phyloP scores from a whole-genome alignment of 1,284 basidiomycete species.

The Melampsora occidentalis region DNA sequence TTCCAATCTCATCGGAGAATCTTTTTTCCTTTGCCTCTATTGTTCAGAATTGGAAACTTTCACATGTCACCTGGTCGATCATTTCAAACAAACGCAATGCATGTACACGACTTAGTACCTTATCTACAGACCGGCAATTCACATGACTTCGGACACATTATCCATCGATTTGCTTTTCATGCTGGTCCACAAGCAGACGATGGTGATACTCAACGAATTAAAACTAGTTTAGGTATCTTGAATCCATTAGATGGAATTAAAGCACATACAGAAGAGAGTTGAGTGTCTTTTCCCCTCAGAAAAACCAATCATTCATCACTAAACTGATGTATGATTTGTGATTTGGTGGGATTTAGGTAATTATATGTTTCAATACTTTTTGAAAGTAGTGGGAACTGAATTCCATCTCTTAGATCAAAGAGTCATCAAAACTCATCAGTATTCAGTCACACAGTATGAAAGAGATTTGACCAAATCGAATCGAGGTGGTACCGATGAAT shows the following conservation, averaged over 20 bases:
- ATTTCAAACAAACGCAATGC: slow-evolving; percentile 79
- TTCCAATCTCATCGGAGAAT: not conserved
- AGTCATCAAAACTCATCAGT: slow-evolving; percentile 71
- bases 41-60: slow-evolving; percentile 53
- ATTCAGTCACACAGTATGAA: slow-evolving; percentile 93
- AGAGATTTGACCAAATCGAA: slow-evolving; percentile 65
- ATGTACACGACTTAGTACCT: slow-evolving; percentile 89
- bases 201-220: slow-evolving; percentile 61
- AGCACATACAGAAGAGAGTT: slow-evolving; percentile 62
- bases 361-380: slow-evolving; percentile 48
- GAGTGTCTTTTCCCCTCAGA: slow-evolving; percentile 6
- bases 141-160: slow-evolving; percentile 89
- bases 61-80: slow-evolving; percentile 71
- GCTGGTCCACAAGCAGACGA: slow-evolving; percentile 68
- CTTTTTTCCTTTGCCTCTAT: not conserved
- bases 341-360: slow-evolving; percentile 51
- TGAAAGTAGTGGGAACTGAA: slow-evolving; percentile 65
- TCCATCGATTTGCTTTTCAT: slow-evolving; percentile 78
- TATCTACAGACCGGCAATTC: slow-evolving; percentile 82
- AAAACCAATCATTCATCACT: not conserved
- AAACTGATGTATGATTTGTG: not conserved
- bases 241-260: slow-evolving; percentile 77
- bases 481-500: slow-evolving; percentile 47
- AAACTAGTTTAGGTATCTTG: slow-evolving; percentile 70
- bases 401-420: slow-evolving; percentile 77